Evolutionary conservation across 2,329 filamentous ascomycete species (phyloP).

Genomic region (Botrytis deweyae): DNA sequence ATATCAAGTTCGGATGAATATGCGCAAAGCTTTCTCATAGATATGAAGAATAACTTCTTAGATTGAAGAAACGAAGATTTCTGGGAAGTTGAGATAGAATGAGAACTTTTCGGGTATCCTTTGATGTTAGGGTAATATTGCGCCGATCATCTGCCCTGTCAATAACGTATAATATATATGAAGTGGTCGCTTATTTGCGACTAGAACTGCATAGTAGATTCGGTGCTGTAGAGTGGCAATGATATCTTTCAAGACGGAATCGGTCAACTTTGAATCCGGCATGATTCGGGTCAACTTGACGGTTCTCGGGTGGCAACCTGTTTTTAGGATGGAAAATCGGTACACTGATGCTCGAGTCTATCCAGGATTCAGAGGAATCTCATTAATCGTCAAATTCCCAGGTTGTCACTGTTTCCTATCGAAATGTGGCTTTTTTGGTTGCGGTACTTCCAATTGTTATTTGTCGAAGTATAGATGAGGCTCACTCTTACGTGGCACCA

Average conservation of each 20-base stretch:
- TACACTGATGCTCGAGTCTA: neutral
- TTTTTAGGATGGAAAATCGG: neutral
- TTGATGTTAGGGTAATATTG: neutral
- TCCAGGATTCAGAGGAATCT: neutral
- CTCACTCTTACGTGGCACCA: neutral
- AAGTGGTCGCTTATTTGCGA: neutral
- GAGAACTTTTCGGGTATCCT: neutral
- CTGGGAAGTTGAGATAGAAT: neutral
- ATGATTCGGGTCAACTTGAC: neutral
- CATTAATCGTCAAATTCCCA: neutral
- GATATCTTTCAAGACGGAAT: neutral
- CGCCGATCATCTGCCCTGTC: neutral
- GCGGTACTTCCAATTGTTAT: neutral
- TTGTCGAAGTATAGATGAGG: neutral
- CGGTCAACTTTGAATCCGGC: no score
- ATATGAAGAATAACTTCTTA: neutral
- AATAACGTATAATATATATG: neutral
- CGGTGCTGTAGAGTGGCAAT: neutral
- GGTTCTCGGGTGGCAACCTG: neutral
- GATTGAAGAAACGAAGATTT: neutral
- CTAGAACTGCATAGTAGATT: neutral
- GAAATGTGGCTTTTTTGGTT: neutral
- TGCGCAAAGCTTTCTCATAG: neutral
- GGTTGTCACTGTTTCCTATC: neutral
- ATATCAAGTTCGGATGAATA: neutral